Evolutionary conservation across 2,329 filamentous ascomycete genomes (phyloP).

Genomic region (Aureobasidium sp.): DNA sequence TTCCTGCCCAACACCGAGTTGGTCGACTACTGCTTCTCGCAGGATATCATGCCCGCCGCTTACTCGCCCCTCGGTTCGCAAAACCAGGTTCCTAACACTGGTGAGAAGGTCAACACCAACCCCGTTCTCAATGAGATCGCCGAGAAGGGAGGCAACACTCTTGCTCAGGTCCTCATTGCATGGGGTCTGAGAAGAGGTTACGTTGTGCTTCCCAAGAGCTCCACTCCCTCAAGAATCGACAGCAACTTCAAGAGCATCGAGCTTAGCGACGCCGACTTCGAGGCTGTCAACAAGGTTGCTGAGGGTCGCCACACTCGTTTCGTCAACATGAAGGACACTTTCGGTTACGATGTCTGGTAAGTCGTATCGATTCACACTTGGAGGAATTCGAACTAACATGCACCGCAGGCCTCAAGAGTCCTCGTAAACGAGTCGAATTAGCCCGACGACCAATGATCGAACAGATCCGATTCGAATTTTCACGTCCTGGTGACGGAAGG

Average conservation of each 20-base stretch:
- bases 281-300: conserved; percentile 55
- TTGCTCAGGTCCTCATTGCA: conserved; percentile 54
- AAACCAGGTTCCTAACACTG: conserved; percentile 60
- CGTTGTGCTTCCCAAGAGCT: conserved; percentile 62
- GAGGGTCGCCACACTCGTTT: conserved; percentile 60
- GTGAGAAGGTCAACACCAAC: conserved; percentile 57
- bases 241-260: conserved; percentile 59
- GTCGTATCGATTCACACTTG: neutral
- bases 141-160: conserved; percentile 47
- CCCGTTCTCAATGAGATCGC: conserved; percentile 51
- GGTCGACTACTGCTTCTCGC: conserved; percentile 47
- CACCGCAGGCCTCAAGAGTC: conserved; percentile 26
- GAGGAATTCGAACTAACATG: neutral
- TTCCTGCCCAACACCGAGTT: conserved; percentile 56
- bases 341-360: conserved; percentile 57
- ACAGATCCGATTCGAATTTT: neutral
- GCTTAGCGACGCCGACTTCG: conserved; percentile 46
- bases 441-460: neutral
- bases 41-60: conserved; percentile 48
- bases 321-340: conserved; percentile 76
- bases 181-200: conserved; percentile 61
- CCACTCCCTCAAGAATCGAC: conserved; percentile 56
- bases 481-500: conserved; percentile 11
- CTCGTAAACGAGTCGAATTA: neutral
- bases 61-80: conserved; percentile 56